These are phyloP conservation scores for Metarhizium humberi DNA, from an alignment of 2,329 filamentous ascomycete species.

Conservation along the genomic window DNA sequence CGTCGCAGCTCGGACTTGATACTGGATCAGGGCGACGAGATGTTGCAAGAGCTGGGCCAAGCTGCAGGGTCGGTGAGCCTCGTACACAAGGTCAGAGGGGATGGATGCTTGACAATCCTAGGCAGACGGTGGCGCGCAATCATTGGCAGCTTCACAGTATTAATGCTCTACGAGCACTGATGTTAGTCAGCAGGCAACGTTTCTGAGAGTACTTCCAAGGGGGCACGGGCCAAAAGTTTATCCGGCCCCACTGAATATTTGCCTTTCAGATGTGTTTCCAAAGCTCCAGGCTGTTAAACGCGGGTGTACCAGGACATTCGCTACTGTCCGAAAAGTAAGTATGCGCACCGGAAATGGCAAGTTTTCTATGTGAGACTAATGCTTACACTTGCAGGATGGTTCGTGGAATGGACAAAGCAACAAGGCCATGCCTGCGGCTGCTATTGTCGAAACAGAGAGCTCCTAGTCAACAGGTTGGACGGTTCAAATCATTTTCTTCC, in stretches of 20 bases:
- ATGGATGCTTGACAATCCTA: constrained; percentile 2
- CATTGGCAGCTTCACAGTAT: neutral
- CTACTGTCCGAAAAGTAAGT: neutral
- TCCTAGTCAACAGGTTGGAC: neutral
- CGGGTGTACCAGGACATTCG: neutral
- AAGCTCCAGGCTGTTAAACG: neutral
- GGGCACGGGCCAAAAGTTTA: neutral
- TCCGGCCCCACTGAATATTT: neutral
- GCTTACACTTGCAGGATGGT: constrained; percentile 11
- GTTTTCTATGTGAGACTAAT: neutral
- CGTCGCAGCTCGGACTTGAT: neutral
- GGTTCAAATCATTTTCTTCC: constrained; percentile 12
- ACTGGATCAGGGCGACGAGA: neutral
- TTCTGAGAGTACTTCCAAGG: neutral
- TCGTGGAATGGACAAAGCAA: constrained; percentile 8
- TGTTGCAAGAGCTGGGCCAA: neutral
- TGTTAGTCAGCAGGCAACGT: neutral
- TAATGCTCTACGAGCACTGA: neutral
- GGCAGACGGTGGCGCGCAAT: constrained; percentile 17
- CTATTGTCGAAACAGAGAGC: constrained; percentile 4
- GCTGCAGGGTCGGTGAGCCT: constrained; percentile 1
- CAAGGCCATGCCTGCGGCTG: constrained; percentile 12
- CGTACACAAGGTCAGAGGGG: no score
- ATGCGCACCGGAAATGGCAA: neutral
- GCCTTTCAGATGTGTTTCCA: no score